These are phyloP conservation scores for Beauveria bassiana DNA, from an alignment of 2,329 filamentous ascomycete species.

Conservation along the genomic window DNA sequence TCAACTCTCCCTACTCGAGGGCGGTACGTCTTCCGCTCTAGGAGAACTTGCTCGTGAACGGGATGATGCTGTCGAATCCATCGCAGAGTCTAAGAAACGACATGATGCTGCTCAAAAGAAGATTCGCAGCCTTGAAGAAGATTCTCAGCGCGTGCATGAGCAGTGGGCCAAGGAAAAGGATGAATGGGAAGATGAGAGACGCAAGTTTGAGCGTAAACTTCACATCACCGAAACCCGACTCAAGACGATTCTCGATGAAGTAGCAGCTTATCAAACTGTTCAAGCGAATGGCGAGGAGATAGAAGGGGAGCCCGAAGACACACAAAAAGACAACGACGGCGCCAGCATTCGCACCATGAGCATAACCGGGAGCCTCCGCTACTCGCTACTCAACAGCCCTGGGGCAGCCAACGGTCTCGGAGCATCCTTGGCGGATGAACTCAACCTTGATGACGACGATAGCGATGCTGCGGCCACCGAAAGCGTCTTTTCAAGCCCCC, in stretches of 20 bases:
- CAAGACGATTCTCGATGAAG: slow-evolving; percentile 77
- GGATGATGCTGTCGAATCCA: slow-evolving; percentile 70
- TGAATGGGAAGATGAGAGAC: slow-evolving; percentile 74
- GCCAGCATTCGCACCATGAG: slow-evolving; percentile 67
- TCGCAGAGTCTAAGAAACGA: slow-evolving; percentile 65
- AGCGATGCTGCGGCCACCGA: slow-evolving; percentile 65
- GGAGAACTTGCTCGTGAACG: slow-evolving; percentile 78
- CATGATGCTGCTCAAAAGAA: slow-evolving; percentile 74
- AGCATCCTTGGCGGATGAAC: slow-evolving; percentile 80
- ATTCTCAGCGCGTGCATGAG: slow-evolving; percentile 67
- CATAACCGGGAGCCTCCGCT: slow-evolving; percentile 63
- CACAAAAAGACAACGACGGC: slow-evolving; percentile 58
- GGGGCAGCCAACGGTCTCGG: slow-evolving; percentile 53
- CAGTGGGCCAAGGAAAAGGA: slow-evolving; percentile 82
- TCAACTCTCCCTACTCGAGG: slow-evolving; percentile 79
- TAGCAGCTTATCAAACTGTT: slow-evolving; percentile 60
- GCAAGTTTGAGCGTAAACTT: slow-evolving; percentile 73
- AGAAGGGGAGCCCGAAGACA: slow-evolving; percentile 55
- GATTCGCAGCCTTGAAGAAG: slow-evolving; percentile 71
- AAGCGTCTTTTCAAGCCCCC: slow-evolving; percentile 46
- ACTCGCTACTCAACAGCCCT: slow-evolving; percentile 58
- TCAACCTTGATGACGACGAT: slow-evolving; percentile 80
- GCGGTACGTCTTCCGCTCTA: slow-evolving; percentile 77
- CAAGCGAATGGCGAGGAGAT: slow-evolving; percentile 34
- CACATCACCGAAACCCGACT: slow-evolving; percentile 86